Conservation (phyloP, 2,329 filamentous ascomycete species). For the Cordyceps javanica region DNA sequence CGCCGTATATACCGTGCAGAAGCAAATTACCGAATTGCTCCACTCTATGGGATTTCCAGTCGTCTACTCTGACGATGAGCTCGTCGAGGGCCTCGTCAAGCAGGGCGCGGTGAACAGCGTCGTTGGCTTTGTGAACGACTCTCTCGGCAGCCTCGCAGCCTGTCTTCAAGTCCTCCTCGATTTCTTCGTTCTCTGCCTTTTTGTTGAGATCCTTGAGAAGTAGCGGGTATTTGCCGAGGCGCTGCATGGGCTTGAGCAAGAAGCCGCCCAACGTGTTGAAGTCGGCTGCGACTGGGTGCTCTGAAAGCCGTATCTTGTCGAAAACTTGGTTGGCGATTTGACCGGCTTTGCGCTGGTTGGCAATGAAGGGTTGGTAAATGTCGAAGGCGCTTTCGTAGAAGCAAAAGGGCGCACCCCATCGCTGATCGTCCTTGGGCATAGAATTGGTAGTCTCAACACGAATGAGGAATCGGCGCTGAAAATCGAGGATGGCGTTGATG, state of each 20-base stretch:
- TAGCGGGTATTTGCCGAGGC: constrained; percentile 89
- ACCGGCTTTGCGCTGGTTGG: constrained; percentile 89
- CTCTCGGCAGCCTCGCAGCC: constrained; percentile 79
- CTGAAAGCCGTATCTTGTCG: constrained; percentile 74
- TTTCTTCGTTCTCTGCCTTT: constrained; percentile 68
- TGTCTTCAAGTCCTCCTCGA: constrained; percentile 63
- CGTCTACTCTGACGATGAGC: constrained; percentile 75
- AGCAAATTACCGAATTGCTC: constrained; percentile 88
- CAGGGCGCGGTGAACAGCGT: constrained; percentile 83
- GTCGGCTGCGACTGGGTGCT: constrained; percentile 74
- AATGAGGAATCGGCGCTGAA: constrained; percentile 91
- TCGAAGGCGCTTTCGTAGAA: constrained; percentile 80
- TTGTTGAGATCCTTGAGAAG: constrained; percentile 85
- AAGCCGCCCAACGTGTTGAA: constrained; percentile 88
- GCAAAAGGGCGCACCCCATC: constrained; percentile 92
- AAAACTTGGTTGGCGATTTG: constrained; percentile 78
- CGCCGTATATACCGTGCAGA: constrained; percentile 83
- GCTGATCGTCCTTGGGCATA: constrained; percentile 66
- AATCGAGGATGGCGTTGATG: constrained; percentile 89
- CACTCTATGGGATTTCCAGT: constrained; percentile 92
- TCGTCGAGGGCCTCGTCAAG: constrained; percentile 79
- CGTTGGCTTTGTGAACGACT: constrained; percentile 79
- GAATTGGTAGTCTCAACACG: constrained; percentile 94
- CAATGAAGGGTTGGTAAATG: constrained; percentile 95
- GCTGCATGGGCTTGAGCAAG: constrained; percentile 91